Evolutionary conservation across 768 basidiomycete species (phyloP), one percentile per base, ranked within the genome.

Genomic region (Boletellus sp.): DNA sequence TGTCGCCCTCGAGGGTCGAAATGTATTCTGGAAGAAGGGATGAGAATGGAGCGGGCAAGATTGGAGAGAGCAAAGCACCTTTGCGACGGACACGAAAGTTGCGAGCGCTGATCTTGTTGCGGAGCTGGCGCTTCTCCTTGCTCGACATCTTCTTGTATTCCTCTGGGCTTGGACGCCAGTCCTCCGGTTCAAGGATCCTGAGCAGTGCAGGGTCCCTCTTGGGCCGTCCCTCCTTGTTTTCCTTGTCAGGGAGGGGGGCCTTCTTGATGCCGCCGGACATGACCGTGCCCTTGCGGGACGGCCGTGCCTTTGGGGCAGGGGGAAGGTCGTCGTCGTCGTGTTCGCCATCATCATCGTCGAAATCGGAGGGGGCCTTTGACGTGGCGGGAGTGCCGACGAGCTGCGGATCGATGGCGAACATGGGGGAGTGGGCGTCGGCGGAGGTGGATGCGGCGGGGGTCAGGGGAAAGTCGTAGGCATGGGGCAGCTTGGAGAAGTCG

Each of bases 71-170:
- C 2, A 5, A 64, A 70, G 41, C 24, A 89, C 91, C 94, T 75
- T 97, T 98, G 67, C 94, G 77, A 33, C 95, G 74, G 24, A 93
- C 90, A n/a, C 95, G 78, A 72, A 97, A 97, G 66, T 95, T 96
- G 47, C 94, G 74, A 0, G 95, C 95, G 56, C 85, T 87, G 59
- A 97, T 93, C 83, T 99, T 99, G 74, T 99, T 99, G 44, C 95
- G 69, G 37, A 98, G 73, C 68, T 98, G 95, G 9, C 96, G 74
- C 70, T 98, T 98, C 74, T 98, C 94, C 72, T 95, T 97, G 61
- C 84, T 87, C 6, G 83, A 83, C 81, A 99, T 88, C 69, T 92
- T 97, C 64, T 90, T 85, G 73, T 97, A 96, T 54, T 94, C 93
- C 56, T 96, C 95, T 1, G 93, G 87, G 4, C 83, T 79, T 8